phyloP scores from a whole-genome alignment of 345 rosid genomes.

The Carallia brachiata region DNA sequence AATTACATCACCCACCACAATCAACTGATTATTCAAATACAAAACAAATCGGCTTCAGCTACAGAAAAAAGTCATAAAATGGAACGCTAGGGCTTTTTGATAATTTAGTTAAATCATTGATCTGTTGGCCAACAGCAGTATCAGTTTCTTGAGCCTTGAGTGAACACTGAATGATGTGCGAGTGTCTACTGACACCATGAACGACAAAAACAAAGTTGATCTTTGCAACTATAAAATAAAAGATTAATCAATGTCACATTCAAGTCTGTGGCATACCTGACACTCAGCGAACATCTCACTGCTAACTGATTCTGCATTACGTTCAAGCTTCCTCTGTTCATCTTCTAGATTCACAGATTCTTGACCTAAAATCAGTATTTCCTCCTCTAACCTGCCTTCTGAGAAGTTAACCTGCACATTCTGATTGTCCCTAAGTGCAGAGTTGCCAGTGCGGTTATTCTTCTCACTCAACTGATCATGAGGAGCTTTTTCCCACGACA shows the following conservation, averaged over 20 bases:
- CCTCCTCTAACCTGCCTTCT: constrained; percentile 66
- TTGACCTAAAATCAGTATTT: constrained; percentile 52
- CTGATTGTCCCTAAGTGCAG: constrained; percentile 25
- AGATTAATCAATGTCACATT: neutral
- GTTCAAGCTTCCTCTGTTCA: constrained; percentile 87
- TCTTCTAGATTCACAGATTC: constrained; percentile 60
- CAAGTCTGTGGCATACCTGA: constrained; percentile 52
- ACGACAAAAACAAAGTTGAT: too few species aligned
- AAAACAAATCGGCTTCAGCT: too few species aligned
- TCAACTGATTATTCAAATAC: too few species aligned
- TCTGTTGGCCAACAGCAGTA: too few species aligned
- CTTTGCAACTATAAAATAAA: too few species aligned
- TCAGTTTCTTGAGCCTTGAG: too few species aligned
- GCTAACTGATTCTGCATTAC: constrained; percentile 91
- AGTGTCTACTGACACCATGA: too few species aligned
- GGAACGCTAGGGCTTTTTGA: too few species aligned
- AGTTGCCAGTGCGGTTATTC: constrained; percentile 22
- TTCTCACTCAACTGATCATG: constrained; percentile 11
- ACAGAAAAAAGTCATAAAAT: too few species aligned
- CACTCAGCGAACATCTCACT: constrained; percentile 94
- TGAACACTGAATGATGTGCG: too few species aligned
- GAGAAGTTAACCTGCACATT: constrained; percentile 35
- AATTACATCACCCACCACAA: neutral
- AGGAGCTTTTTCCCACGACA: constrained; percentile 29
- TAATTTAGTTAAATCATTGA: too few species aligned